Base-by-base conservation (phyloP, 805 yeast genomes). In the Candida adriatica region DNA sequence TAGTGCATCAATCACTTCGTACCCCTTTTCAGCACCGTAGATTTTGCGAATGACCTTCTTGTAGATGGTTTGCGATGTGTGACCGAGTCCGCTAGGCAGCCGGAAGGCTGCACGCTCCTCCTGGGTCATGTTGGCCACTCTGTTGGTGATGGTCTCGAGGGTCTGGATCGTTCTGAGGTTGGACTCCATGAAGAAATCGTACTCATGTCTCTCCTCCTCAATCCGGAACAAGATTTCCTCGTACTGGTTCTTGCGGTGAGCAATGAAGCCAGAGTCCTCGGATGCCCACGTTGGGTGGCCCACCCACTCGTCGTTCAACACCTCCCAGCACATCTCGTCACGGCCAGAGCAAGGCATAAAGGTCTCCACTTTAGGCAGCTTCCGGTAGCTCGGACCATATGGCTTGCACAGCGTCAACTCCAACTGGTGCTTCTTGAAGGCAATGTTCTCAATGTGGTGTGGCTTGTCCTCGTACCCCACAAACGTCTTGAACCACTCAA, bases 221-320 rank as follows among this genome's bases (percentile, higher is more conserved):
- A 88, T 85, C 55, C 94, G 80, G 64, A 87, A 88, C 33, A 92
- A 61, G 30, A 92, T 84, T 56, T 92, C 99, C 59, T 92, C 99
- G 55, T 90, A 92, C 61, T 92, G 98, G 55, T 92, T 92, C 59
- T 92, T 92, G 43, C 97, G 75, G 57, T 92, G 99, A n/a, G 98
- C 96, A 54, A 92, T 88, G 49, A 90, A 92, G 0, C 98, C 99
- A 9, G 96, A 84, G 57, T 92, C 99, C 57, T 92, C 99, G 1
- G 97, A 90, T 4, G 97, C 98, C 99, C 99, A 92, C n/a, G 95
- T 94, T 15, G 99, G 99, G 59, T 92, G 97, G 6, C 96, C 96
- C 21, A 92, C 97, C 96, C 97, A 92, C 59, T 90, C 97, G 56
- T 92, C 98, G 58, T 92, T 92, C 47, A 92, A 69, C 11, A 92